phyloP scores from a whole-genome alignment of 331 rosid genomes.

The Quercus lobata region DNA sequence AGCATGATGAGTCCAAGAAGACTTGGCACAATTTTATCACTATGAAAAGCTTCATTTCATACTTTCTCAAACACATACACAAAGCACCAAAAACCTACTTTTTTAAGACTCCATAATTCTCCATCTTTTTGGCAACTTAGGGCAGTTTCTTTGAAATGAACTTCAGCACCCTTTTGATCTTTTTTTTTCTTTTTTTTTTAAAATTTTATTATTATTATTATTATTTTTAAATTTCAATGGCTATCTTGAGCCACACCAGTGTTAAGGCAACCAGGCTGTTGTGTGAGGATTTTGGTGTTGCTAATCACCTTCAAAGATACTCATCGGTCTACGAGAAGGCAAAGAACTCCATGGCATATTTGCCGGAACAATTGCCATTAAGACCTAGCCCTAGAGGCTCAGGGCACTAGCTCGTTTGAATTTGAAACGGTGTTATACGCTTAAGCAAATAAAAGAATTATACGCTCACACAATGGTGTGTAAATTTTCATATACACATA shows the following conservation, averaged over 20 bases:
- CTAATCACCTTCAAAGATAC: conserved; percentile 24
- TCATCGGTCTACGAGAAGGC: conserved; percentile 32
- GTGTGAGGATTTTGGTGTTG: conserved; percentile 19
- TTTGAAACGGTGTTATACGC: too few species aligned
- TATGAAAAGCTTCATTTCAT: neutral
- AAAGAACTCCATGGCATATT: conserved; percentile 33
- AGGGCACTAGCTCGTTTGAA: too few species aligned
- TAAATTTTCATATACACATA: too few species aligned
- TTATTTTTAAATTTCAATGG: too few species aligned
- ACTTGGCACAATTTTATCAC: neutral
- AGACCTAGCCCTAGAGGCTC: too few species aligned
- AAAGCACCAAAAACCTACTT: neutral
- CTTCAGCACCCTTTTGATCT: too few species aligned
- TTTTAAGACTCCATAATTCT: too few species aligned
- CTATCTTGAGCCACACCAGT: too few species aligned
- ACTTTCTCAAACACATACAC: neutral
- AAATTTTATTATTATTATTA: too few species aligned
- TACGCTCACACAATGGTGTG: too few species aligned
- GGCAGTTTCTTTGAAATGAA: neutral
- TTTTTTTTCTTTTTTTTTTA: too few species aligned
- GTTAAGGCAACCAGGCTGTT: neutral
- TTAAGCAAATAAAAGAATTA: too few species aligned
- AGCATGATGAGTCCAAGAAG: conserved; percentile 18
- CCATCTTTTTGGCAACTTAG: neutral
- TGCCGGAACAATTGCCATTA: conserved; percentile 18